Percentiles rank a stretch among this genome's conserved stretches.
Conservation (phyloP, 495 filamentous ascomycete genomes). For the Aspergillus carlsbadensis region DNA sequence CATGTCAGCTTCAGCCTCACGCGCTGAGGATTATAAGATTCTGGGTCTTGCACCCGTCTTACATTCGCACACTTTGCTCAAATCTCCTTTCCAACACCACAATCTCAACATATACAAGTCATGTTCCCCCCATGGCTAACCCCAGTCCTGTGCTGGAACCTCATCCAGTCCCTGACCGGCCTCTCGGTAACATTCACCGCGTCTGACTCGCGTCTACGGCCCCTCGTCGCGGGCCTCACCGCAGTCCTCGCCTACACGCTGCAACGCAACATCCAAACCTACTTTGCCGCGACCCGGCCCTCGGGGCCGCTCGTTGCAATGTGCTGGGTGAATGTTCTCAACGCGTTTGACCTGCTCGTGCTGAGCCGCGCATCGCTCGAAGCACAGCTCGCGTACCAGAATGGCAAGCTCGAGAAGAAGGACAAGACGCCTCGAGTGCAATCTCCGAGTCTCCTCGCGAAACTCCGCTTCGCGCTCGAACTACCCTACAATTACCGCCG, state of each 20-base stretch:
- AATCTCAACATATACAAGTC: not conserved
- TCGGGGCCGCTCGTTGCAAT: constrained; percentile 21
- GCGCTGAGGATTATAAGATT: too few relatives aligned
- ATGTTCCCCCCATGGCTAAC: constrained; percentile 9
- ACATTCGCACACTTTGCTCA: not conserved
- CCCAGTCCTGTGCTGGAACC: constrained; percentile 11
- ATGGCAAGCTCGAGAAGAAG: not conserved
- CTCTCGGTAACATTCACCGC: constrained; percentile 14
- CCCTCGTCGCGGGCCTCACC: not conserved
- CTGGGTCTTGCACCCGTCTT: too few relatives aligned
- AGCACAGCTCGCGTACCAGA: constrained; percentile 1
- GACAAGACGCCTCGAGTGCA: not conserved
- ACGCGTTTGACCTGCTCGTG: constrained; percentile 22
- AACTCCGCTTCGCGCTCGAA: constrained; percentile 10
- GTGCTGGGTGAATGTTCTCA: constrained; percentile 27
- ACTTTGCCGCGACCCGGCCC: constrained; percentile 6
- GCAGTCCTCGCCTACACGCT: constrained; percentile 5
- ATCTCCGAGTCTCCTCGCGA: too few relatives aligned
- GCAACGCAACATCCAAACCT: constrained; percentile 1
- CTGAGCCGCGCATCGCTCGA: constrained; percentile 20
- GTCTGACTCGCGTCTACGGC: constrained; percentile 6
- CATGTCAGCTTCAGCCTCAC: too few relatives aligned
- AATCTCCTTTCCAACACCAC: too few relatives aligned
- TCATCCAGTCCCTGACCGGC: constrained; percentile 16
- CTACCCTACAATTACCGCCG: constrained; percentile 26